phyloP scores from a whole-genome alignment of 352 stramenopile species.

The Chrysophaeum taylorii region DNA sequence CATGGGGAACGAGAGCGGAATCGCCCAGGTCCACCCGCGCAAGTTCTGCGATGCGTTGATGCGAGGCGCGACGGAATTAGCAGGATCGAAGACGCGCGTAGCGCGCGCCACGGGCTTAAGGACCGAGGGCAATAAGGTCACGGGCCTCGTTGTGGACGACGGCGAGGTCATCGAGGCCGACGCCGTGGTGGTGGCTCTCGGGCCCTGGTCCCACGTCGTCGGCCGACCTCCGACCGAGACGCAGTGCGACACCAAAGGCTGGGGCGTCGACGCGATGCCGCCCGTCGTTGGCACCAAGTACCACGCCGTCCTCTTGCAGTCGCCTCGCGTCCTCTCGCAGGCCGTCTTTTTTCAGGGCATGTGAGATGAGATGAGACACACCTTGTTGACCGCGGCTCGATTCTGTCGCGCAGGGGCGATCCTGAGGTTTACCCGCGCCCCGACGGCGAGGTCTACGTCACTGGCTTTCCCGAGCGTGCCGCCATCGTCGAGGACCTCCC shows the following conservation, averaged over 20 bases:
- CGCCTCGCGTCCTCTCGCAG: conserved; percentile 34
- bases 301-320: conserved; percentile 41
- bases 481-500: conserved; percentile 33
- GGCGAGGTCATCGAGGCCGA: conserved; percentile 34
- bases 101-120: conserved; percentile 7
- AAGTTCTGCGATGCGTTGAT: conserved; percentile 44
- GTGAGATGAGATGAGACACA: no score
- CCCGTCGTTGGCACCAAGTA: conserved; percentile 23
- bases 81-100: neutral
- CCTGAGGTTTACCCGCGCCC: conserved; percentile 45
- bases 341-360: conserved; percentile 44
- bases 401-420: no score
- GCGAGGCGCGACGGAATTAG: conserved; percentile 23
- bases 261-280: neutral
- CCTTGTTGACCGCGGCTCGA: no score
- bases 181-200: conserved; percentile 49
- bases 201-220: conserved; percentile 41
- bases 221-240: conserved; percentile 25
- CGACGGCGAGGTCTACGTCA: conserved; percentile 39
- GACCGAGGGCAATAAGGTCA: conserved; percentile 1
- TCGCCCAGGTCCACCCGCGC: conserved; percentile 52
- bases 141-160: conserved; percentile 37
- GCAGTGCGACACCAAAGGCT: neutral
- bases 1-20: conserved; percentile 37
- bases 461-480: conserved; percentile 40